Base-by-base conservation (phyloP, 257 asterid genomes). In the Coffea eugenioides region DNA sequence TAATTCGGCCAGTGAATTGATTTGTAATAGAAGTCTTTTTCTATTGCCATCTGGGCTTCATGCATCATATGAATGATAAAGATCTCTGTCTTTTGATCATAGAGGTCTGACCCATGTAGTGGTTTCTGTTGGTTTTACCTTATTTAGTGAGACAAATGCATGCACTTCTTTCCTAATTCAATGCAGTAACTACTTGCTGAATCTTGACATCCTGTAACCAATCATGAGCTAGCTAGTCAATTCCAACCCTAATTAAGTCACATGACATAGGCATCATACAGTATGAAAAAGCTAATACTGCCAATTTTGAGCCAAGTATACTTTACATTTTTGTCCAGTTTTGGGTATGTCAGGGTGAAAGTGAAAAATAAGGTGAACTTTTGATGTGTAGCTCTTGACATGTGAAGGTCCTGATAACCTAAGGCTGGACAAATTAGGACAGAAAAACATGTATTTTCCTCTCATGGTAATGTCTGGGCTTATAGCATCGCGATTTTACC, bases 11-110 rank as follows among this genome's bases (percentile, higher is more conserved):
- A 71, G 13, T 36, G 66, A 48, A 25, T 73, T 59, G 25, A 9
- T 59, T 74, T 39, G 52, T n/a, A 10, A 18, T 61, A 52, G 3
- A 27, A 16, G 36, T 65, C 66, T 64, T 45, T 48, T 74, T 20
- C 8, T n/a, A 31, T 78, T 79, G 52, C 73, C 72, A 20, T 13
- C 73, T 36, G 10, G 39, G 71, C 61, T 74, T 56, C 68, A 9
- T 31, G 34, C 34, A 31, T 31, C 34, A 31, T 31, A 31, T 31
- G 34, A 31, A 31, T 31, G 34, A 31, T 36, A 31, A 54, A 74
- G n/a, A 56, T 20, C 21, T 56, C 21, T 62, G 1, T n/a, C 52
- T 79, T 20, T 54, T 13, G 73, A 15, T 51, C 54, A 7, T 31
- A 54, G 54, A 54, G 14, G 8, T 57, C 25, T 52, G 20, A 16